Conservation (phyloP, 495 filamentous ascomycete genomes). For the Delitschia confertaspora region DNA sequence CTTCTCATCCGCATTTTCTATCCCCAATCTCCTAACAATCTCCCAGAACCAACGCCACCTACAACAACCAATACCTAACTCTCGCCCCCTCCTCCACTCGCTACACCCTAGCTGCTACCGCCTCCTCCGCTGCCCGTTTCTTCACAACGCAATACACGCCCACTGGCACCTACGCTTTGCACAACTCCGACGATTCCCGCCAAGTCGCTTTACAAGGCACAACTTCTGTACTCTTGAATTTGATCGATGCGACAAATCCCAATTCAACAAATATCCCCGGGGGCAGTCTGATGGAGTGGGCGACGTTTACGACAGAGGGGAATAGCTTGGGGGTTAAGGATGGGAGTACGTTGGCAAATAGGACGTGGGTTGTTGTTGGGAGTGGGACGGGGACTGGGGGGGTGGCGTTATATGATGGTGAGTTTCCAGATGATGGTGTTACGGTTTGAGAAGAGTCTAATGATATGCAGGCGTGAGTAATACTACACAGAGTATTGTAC, state of each 20-base stretch:
- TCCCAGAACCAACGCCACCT: constrained; percentile 1
- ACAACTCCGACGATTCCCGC: constrained; percentile 15
- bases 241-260: constrained; percentile 14
- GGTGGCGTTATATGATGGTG: constrained; percentile 21
- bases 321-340: constrained; percentile 18
- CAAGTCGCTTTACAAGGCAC: constrained; percentile 17
- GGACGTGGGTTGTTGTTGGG: constrained; percentile 16
- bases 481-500: constrained; percentile 4
- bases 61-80: constrained; percentile 13
- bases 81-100: constrained; percentile 7
- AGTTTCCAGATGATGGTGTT: too few species aligned
- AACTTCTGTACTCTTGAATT: constrained; percentile 5
- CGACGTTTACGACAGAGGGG: constrained; percentile 15
- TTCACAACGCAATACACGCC: constrained; percentile 8
- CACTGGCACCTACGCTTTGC: constrained; percentile 10
- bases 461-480: constrained; percentile 7
- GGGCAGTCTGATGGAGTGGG: constrained; percentile 22
- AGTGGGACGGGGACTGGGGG: background rate
- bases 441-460: too few species aligned
- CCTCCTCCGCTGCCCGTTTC: constrained; percentile 12
- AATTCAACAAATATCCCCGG: constrained; percentile 9
- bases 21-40: background rate
- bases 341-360: constrained; percentile 11
- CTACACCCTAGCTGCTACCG: constrained; percentile 7
- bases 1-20: too few species aligned